phyloP scores from a whole-genome alignment of 345 rosid genomes.

The Viola odorata region DNA sequence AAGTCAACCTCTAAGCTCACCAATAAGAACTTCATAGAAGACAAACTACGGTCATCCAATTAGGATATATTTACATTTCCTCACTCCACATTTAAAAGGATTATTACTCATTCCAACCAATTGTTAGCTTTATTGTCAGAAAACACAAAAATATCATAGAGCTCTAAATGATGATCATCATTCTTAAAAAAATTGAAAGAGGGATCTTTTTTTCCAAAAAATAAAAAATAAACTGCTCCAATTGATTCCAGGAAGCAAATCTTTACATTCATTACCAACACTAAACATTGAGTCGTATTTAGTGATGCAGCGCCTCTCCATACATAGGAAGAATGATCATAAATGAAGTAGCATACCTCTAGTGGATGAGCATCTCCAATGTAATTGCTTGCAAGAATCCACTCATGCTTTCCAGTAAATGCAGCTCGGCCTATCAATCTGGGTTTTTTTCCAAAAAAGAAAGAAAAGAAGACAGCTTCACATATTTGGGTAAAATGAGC shows the following conservation, averaged over 20 bases:
- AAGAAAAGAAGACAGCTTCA: neutral
- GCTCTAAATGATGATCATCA: too few relatives aligned
- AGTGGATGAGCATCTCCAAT: constrained; percentile 53
- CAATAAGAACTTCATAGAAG: neutral
- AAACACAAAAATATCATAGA: neutral
- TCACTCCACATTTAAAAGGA: neutral
- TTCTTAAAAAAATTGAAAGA: too few relatives aligned
- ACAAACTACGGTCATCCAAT: neutral
- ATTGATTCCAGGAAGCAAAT: neutral
- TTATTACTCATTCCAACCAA: neutral
- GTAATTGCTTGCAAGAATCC: constrained; percentile 65
- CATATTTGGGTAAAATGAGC: neutral
- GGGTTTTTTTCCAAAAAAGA: constrained; percentile 11
- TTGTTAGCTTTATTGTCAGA: neutral
- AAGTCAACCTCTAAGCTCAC: neutral
- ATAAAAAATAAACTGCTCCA: neutral
- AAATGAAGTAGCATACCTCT: constrained; percentile 39
- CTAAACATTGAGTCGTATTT: neutral
- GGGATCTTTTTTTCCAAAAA: neutral
- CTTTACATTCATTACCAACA: too few relatives aligned
- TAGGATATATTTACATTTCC: neutral
- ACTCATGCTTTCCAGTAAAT: constrained; percentile 75
- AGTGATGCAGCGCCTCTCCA: neutral
- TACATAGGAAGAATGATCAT: neutral
- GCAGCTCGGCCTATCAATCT: constrained; percentile 90